These are phyloP conservation scores for Ceriops decandra DNA, from an alignment of 345 rosid genomes.

Conservation along the genomic window DNA sequence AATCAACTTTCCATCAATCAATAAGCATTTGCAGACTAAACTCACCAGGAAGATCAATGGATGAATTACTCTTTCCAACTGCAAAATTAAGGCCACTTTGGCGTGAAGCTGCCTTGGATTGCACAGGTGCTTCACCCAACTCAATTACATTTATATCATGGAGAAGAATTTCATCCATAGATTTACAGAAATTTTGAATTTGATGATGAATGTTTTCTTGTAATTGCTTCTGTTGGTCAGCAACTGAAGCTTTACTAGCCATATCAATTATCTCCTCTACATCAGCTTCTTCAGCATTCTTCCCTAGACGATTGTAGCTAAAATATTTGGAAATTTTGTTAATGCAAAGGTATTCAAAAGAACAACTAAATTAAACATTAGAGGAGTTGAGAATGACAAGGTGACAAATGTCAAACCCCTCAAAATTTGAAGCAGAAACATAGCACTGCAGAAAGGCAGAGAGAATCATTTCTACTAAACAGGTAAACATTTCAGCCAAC, in stretches of 20 bases:
- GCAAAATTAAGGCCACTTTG: slow-evolving; percentile 83
- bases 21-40: background rate
- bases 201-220: slow-evolving; percentile 76
- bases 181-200: slow-evolving; percentile 43
- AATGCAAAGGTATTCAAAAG: slow-evolving; percentile 4
- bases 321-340: background rate
- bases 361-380: background rate
- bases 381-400: background rate
- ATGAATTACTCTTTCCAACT: slow-evolving; percentile 42
- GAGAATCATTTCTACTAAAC: too few relatives aligned
- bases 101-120: slow-evolving; percentile 35
- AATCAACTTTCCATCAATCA: background rate
- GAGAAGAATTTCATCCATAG: slow-evolving; percentile 68
- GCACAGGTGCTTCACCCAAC: slow-evolving; percentile 22
- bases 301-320: slow-evolving; percentile 78
- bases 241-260: slow-evolving; percentile 62
- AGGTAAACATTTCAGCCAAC: too few relatives aligned
- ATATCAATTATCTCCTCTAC: slow-evolving; percentile 81
- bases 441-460: too few relatives aligned
- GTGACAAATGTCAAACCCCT: background rate
- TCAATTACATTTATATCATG: slow-evolving; percentile 26
- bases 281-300: slow-evolving; percentile 71
- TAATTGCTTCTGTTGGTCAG: slow-evolving; percentile 78
- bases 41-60: slow-evolving; percentile 45
- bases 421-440: too few relatives aligned